Evolutionary conservation across 78 protist genomes (phyloP).

Genomic region (Protostelium mycophagum): DNA sequence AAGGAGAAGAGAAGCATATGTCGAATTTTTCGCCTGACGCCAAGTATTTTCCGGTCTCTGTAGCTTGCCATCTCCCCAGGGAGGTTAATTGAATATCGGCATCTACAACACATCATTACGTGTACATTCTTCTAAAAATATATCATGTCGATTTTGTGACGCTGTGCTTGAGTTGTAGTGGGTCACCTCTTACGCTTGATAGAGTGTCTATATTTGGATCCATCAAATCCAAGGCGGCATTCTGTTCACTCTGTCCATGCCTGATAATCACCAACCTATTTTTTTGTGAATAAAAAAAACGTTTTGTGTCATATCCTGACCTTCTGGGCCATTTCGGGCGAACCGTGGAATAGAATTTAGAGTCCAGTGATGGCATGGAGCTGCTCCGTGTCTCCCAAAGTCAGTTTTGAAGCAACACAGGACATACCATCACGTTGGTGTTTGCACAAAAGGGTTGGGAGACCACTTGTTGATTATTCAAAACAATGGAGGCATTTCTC

Average conservation of each 20-base stretch:
- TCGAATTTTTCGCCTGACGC: constrained; percentile 21
- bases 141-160: constrained; percentile 3
- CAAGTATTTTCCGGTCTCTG: constrained; percentile 19
- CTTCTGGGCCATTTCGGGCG: neutral
- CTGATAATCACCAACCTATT: constrained; percentile 28
- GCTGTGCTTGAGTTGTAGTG: constrained; percentile 2
- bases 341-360: neutral
- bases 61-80: constrained; percentile 31
- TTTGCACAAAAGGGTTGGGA: neutral
- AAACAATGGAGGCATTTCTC: neutral
- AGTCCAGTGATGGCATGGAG: neutral
- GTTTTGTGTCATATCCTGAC: too few species aligned
- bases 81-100: constrained; percentile 24
- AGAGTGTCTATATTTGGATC: constrained; percentile 3
- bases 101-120: constrained; percentile 20
- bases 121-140: neutral
- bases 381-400: neutral
- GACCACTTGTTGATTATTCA: neutral
- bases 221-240: constrained; percentile 30
- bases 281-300: too few species aligned
- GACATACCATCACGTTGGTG: neutral
- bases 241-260: constrained; percentile 46
- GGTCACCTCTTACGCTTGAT: constrained; percentile 18
- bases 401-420: neutral
- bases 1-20: constrained; percentile 38